phyloP scores from a whole-genome alignment of 257 asterid genomes.

The Handroanthus guayacan region DNA sequence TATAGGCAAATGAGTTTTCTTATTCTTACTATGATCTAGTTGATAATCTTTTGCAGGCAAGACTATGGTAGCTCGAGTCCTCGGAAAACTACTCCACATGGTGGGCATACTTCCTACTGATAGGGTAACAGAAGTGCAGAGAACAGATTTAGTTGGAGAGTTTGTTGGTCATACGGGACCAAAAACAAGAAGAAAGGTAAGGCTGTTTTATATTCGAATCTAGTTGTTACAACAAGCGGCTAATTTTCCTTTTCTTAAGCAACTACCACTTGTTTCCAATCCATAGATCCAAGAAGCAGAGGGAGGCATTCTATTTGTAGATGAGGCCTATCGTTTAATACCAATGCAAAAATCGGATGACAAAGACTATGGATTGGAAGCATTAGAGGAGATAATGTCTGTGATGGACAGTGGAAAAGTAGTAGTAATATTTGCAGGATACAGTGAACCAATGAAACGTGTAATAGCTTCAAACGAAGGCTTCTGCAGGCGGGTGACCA shows the following conservation, averaged over 20 bases:
- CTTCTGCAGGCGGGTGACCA: conserved; percentile 90
- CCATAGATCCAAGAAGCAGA: conserved; percentile 84
- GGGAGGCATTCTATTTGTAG: conserved; percentile 94
- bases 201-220: background rate
- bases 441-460: conserved; percentile 94
- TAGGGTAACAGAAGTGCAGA: conserved; percentile 89
- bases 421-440: conserved; percentile 95
- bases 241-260: background rate
- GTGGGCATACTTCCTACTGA: conserved; percentile 88
- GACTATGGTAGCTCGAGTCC: conserved; percentile 86
- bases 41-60: conserved; percentile 59
- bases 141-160: conserved; percentile 92
- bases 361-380: conserved; percentile 88
- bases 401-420: conserved; percentile 89
- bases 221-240: background rate
- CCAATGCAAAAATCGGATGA: conserved; percentile 86
- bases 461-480: conserved; percentile 88
- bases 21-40: background rate
- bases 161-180: conserved; percentile 90
- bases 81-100: conserved; percentile 82
- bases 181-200: conserved; percentile 81
- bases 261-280: conserved; percentile 21
- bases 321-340: conserved; percentile 91
- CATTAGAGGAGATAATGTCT: conserved; percentile 95
- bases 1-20: conserved; percentile 26